Conservation (phyloP, 495 filamentous ascomycete genomes). For the Daldinia childiae region DNA sequence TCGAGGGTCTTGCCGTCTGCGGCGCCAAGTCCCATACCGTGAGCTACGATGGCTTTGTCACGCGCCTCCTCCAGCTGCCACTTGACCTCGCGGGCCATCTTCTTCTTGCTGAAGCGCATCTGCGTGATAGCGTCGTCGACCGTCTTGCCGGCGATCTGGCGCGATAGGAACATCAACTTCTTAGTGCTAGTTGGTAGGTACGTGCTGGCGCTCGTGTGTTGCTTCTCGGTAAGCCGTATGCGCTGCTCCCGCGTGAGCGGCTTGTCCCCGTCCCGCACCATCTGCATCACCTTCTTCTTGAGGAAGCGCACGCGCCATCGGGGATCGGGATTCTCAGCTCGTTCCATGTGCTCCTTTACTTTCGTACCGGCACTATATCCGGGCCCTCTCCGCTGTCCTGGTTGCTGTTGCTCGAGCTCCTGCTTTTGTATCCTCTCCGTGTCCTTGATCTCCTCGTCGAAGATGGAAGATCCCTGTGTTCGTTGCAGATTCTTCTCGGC, state of each 20-base stretch:
- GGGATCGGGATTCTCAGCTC: constrained; percentile 76
- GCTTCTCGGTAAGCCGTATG: constrained; percentile 78
- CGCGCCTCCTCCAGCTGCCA: constrained; percentile 80
- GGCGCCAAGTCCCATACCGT: constrained; percentile 84
- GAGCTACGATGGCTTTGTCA: constrained; percentile 76
- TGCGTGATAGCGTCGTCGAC: constrained; percentile 92
- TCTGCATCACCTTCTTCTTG: constrained; percentile 80
- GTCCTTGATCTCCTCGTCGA: constrained; percentile 61
- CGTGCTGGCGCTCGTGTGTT: constrained; percentile 68
- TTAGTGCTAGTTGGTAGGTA: constrained; percentile 82
- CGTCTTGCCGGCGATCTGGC: constrained; percentile 90
- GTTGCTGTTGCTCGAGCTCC: neutral
- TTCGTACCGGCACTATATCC: constrained; percentile 1
- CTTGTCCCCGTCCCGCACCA: constrained; percentile 69
- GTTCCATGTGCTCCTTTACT: constrained; percentile 60
- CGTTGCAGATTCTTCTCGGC: constrained; percentile 41
- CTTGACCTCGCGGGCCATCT: constrained; percentile 80
- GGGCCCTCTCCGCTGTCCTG: neutral
- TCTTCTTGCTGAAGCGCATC: constrained; percentile 96
- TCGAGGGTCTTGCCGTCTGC: constrained; percentile 38
- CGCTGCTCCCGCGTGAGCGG: constrained; percentile 68
- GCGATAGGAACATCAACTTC: constrained; percentile 84
- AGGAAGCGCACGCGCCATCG: constrained; percentile 73
- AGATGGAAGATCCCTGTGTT: constrained; percentile 64
- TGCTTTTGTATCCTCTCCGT: constrained; percentile 14